Evolutionary conservation across 2,329 filamentous ascomycete species (phyloP), one percentile per base, ranked within the genome.

Genomic region (Talaromyces sp.): DNA sequence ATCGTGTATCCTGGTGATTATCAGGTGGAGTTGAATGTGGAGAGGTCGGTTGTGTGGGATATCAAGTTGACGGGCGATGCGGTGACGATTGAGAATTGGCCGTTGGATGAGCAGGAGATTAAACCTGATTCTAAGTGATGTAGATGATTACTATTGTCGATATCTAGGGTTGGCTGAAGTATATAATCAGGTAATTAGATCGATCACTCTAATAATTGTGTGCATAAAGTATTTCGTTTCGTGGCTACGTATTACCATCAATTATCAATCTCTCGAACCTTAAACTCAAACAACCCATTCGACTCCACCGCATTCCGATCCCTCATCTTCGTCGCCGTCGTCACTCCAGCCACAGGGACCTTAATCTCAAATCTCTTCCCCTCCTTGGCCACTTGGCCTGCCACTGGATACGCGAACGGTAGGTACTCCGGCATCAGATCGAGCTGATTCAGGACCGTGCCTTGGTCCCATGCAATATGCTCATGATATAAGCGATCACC

Each of bases 401-500:
- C 76, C 0, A 88, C 68, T 0, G 81, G 69, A 70, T 89, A 85
- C 0, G 87, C 88, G 67, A 87, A 91, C 0, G 85, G 84, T 0
- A 91, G 80, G 67, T 87, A 91, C 65, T 90, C 83, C 0, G 88
- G 88, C 60, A 91, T 72, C 22, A 90, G 72, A 0, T 86, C 88
- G 1, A 89, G 74, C 72, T 91, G 89, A 6, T 80, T 75, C 10
- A 91, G 76, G 1, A 86, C 83, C 0, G 86, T 88, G 0, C 81
- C 85, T 72, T 91, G 88, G 66, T 91, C 89, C 88, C 89, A 91
- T 15, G 83, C 79, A 51, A 91, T 91, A 69, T 91, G 89, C 73
- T 91, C 89, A 68, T 91, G 88, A 69, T 86, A 90, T 0, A 91
- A 76, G 0, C 88, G 80, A 71, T 91, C 88, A 2, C 89, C 89